phyloP scores from a whole-genome alignment of 176 grass and related monocot species.

The Pontederia crassipes region DNA sequence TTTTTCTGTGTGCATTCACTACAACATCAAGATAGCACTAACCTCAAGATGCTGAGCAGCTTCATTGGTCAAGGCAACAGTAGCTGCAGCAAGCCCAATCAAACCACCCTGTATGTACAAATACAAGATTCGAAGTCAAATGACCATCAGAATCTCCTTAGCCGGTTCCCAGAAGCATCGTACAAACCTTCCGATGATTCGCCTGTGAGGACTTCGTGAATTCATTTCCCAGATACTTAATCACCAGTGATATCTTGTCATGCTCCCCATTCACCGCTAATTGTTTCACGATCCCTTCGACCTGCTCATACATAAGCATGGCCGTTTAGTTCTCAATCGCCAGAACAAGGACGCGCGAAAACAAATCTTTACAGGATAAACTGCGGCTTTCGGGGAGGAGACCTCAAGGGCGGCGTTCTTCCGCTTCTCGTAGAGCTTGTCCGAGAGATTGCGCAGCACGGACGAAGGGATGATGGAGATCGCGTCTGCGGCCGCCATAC shows the following conservation, averaged over 20 bases:
- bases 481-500: conserved; percentile 54
- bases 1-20: too few relatives aligned
- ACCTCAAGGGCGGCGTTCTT: conserved; percentile 99
- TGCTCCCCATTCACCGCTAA: conserved; percentile 64
- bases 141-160: too few relatives aligned
- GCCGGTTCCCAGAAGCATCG: too few relatives aligned
- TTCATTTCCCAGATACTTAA: conserved; percentile 45
- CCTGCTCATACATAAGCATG: conserved; percentile 20
- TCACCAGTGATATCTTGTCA: conserved; percentile 76
- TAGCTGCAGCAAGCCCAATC: conserved; percentile 87
- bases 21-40: neutral
- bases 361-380: too few relatives aligned
- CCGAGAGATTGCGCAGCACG: conserved; percentile 83
- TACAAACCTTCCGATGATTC: conserved; percentile 88
- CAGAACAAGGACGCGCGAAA: too few relatives aligned
- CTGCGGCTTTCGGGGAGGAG: neutral
- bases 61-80: conserved; percentile 74
- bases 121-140: too few relatives aligned
- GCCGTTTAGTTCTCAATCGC: too few relatives aligned
- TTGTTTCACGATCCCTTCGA: conserved; percentile 90
- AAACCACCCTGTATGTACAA: conserved; percentile 76
- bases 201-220: conserved; percentile 64
- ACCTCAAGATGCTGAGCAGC: conserved; percentile 90
- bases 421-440: conserved; percentile 99
- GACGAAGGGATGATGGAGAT: conserved; percentile 64